Evolutionary conservation across 768 basidiomycete genomes (phyloP), one percentile per base, ranked within the genome.

Genomic region (Mycena leptocephala): DNA sequence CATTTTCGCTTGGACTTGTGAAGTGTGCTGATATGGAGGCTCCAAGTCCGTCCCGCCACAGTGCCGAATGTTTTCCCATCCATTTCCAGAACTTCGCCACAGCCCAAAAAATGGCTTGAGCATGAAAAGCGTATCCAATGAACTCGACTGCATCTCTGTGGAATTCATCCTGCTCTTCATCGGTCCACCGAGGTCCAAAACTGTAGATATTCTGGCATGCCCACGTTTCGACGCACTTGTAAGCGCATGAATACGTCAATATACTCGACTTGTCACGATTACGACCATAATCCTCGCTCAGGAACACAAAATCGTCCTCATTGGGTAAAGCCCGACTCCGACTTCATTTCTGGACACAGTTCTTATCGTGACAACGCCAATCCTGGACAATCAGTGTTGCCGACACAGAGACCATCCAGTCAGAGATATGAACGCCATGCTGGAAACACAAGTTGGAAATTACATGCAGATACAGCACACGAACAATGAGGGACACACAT

Each of bases 211-310:
- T 13, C 35, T 43, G 68, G 41, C 56, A 43, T 59, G 68, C 68
- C 68, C 68, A 70, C 30, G 56, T 70, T 59, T 46, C 68, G 30
- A 58, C 56, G 30, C 68, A 37, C 56, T 56, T 56, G 68, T 70
- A 70, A 43, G 53, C 55, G 56, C 68, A 70, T 43, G 68, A 70
- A 33, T 70, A 70, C 22, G 68, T 70, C 39, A 70, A 22, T 18
- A 70, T 70, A 59, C 68, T 70, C 28, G 37, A n/a, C n/a, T n/a
- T n/a, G n/a, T n/a, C n/a, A n/a, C n/a, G n/a, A n/a, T n/a, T n/a
- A n/a, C n/a, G n/a, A n/a, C n/a, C n/a, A n/a, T n/a, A n/a, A n/a
- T n/a, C n/a, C n/a, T n/a, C n/a, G n/a, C n/a, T n/a, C n/a, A n/a
- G n/a, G n/a, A n/a, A n/a, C n/a, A n/a, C n/a, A n/a, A n/a, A n/a